Percentiles rank a stretch among this genome's conserved stretches.
phyloP scores from a whole-genome alignment of 805 yeast genomes.

The Zygosaccharomyces rouxii region DNA sequence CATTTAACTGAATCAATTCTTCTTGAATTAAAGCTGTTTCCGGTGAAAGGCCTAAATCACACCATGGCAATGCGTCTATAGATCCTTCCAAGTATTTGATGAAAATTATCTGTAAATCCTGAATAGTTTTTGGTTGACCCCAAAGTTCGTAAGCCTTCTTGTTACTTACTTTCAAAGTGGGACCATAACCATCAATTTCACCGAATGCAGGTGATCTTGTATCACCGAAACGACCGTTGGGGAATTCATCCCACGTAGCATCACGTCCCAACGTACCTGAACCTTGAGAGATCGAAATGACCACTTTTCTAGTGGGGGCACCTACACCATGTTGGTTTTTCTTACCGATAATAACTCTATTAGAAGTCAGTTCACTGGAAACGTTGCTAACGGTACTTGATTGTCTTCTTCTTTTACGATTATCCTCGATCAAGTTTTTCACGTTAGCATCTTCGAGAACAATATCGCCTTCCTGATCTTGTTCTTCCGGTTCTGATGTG shows the following conservation, averaged over 20 bases:
- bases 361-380: slow-evolving; percentile 37
- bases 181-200: slow-evolving; percentile 97
- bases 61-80: slow-evolving; percentile 84
- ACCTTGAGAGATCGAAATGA: slow-evolving; percentile 77
- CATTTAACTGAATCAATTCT: slow-evolving; percentile 74
- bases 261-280: slow-evolving; percentile 80
- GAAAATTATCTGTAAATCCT: slow-evolving; percentile 65
- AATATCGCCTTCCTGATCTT: slow-evolving; percentile 31
- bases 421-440: slow-evolving; percentile 10
- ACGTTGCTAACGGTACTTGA: slow-evolving; percentile 29
- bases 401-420: slow-evolving; percentile 31
- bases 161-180: slow-evolving; percentile 71
- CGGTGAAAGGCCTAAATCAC: slow-evolving; percentile 76
- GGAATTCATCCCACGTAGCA: slow-evolving; percentile 96
- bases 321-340: slow-evolving; percentile 23
- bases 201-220: slow-evolving; percentile 96
- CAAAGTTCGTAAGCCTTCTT: slow-evolving; percentile 66
- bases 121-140: slow-evolving; percentile 65
- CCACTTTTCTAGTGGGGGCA: slow-evolving; percentile 47
- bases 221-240: slow-evolving; percentile 94
- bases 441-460: slow-evolving; percentile 26
- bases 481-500: slow-evolving; percentile 28
- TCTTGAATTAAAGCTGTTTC: slow-evolving; percentile 94
- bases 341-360: slow-evolving; percentile 38
- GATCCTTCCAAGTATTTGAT: slow-evolving; percentile 69